Percentiles rank a stretch among this genome's conserved stretches.
Conservation (phyloP, 345 rosid species). For the Gossypium turneri region DNA sequence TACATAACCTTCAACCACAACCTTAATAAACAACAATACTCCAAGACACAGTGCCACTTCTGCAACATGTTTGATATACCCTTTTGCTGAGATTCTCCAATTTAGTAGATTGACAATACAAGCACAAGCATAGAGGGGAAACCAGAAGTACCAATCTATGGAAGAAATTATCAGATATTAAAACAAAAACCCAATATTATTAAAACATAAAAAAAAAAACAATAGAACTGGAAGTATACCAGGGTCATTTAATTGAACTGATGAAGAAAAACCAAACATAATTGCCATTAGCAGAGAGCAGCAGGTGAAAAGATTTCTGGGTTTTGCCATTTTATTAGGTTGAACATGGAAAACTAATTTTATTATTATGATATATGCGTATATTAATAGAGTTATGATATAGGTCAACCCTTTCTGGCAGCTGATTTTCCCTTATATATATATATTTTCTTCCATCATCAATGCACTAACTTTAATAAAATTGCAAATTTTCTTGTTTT, state of each 20-base stretch:
- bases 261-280: constrained; percentile 76
- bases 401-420: constrained; percentile 19
- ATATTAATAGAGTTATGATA: not conserved
- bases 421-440: too few relatives aligned
- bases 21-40: constrained; percentile 49
- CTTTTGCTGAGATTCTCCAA: constrained; percentile 24
- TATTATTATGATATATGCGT: not conserved
- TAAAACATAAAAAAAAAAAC: not conserved
- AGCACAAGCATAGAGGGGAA: constrained; percentile 67
- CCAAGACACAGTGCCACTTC: constrained; percentile 35
- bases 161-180: not conserved
- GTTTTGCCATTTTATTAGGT: constrained; percentile 28
- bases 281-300: constrained; percentile 59
- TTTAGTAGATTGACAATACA: constrained; percentile 44
- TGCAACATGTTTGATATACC: constrained; percentile 24
- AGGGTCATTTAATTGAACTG: constrained; percentile 73
- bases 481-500: too few relatives aligned
- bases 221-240: constrained; percentile 31
- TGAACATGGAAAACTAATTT: not conserved
- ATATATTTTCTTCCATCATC: not conserved
- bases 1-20: constrained; percentile 36
- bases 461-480: not conserved
- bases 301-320: constrained; percentile 25
- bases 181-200: not conserved
- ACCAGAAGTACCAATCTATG: constrained; percentile 40